Evolutionary conservation across 164 flowering plant species (phyloP).

Genomic region (Chloranthus sessilifolius): DNA sequence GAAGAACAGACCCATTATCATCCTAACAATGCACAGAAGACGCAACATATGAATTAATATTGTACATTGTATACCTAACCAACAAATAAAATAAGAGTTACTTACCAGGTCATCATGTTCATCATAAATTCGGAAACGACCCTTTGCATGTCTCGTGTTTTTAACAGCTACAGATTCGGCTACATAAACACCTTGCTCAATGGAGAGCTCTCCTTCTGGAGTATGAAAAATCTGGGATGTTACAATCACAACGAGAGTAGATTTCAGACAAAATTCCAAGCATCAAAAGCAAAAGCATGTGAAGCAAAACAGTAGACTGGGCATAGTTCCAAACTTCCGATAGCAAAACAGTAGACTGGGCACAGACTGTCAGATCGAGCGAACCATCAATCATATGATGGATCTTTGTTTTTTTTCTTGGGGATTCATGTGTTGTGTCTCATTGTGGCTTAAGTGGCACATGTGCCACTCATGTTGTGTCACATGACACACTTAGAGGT

Average conservation of each 20-base stretch:
- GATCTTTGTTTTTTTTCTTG: too few species aligned
- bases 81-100: too few species aligned
- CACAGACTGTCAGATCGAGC: too few species aligned
- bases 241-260: conserved; percentile 4
- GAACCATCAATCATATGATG: too few species aligned
- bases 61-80: too few species aligned
- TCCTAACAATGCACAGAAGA: conserved; percentile 44
- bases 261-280: not conserved
- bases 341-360: too few species aligned
- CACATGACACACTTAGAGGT: too few species aligned
- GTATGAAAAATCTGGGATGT: conserved; percentile 76
- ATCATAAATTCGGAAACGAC: conserved; percentile 60
- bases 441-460: too few species aligned
- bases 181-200: conserved; percentile 92
- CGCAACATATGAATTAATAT: conserved; percentile 6
- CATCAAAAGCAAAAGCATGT: not conserved
- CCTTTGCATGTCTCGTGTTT: conserved; percentile 63
- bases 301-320: not conserved
- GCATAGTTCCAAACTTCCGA: not conserved
- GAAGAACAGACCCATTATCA: conserved; percentile 37
- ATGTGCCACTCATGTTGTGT: too few species aligned
- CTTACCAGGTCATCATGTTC: conserved; percentile 42
- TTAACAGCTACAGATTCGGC: conserved; percentile 67
- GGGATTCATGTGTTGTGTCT: too few species aligned
- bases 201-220: conserved; percentile 92